Base-by-base conservation (phyloP, 2,329 filamentous ascomycete species). In the Nemania sp. region DNA sequence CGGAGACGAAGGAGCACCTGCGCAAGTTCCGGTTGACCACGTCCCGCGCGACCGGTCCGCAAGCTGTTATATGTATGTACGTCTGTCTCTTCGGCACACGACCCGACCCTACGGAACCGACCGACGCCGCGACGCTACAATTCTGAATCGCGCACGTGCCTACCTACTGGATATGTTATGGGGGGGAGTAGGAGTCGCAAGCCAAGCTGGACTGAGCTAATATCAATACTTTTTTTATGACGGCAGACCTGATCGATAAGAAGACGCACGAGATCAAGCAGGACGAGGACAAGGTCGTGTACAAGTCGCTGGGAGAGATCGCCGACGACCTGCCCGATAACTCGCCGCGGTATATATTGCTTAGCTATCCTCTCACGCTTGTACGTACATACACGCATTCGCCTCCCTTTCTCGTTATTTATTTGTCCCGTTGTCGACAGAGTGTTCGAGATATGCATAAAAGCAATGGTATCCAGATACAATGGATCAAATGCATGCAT, bases 21-120 rank as follows among this genome's bases (percentile, higher is more conserved):
- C 89, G 90, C 73, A 97, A 97, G 75, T 99, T 99, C 77, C 89
- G 94, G 45, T 81, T 99, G 23, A 85, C 88, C 22, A 97, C 94
- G 2, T 97, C 92, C 28, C 81, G 94, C 61, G 86, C 91, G 47
- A 93, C 64, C 70, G 86, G 88, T 41, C 88, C 92, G 0, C 91
- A 97, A 77, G 94, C 92, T 57, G 86, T 95, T 59, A 96, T 99
- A 64, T 97, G 94, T 97, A 89, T 74, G 86, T 80, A 71, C 65
- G 70, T 75, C 68, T 70, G 59, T 34, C 8, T 33, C n/a, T 6
- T 24, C 31, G 37, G 47, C 59, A 5, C n/a, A 14, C 9, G 4
- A 31, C n/a, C 6, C 6, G 6, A 28, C 11, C 6, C 6, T 11
- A 28, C 11, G 26, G 26, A 6, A 28, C 6, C 11, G 26, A n/a